Evolutionary conservation across 2,329 filamentous ascomycete genomes (phyloP), one percentile per base, ranked within the genome.

Genomic region (Bipolaris cookei): DNA sequence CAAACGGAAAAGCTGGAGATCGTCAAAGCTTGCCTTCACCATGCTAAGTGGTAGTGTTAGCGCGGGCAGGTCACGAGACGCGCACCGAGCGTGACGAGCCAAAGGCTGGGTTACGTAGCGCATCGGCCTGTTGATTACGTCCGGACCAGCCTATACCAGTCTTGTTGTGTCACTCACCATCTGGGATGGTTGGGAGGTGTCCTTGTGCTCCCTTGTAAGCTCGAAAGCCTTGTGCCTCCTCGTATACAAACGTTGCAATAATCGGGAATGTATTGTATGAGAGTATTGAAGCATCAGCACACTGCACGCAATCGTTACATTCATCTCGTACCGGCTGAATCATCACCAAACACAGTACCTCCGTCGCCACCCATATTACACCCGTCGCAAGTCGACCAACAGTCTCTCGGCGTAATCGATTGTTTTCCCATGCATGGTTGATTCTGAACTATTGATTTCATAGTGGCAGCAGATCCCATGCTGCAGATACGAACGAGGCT

Each of bases 331-430:
- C 34, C 46, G 10, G 34, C 62, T 64, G 51, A 55, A 46, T 64
- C 53, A 64, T 58, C 61, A 32, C 38, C 47, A 50, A 46, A 35
- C 38, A 14, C 41, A 39, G 21, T 32, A 25, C 28, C 25, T 37
- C 53, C 51, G 52, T 53, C 56, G 56, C 51, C 53, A 30, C 50
- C 51, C 35, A 64, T 63, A 64, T 63, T 62, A 57, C 63, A 35
- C 38, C 14, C 50, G 23, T 20, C 45, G 39, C 21, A 30, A 47
- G 25, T 43, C n/a, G 34, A n/a, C 34, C 34, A 35, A 16, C 34
- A 35, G n/a, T 16, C 10, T 41, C 21, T 21, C 47, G 21, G 39
- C 44, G 37, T 16, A 28, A 16, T 34, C 44, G 35, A 51, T 52
- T 45, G 35, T 58, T 47, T 35, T 49, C 8, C 20, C 49, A 30